A percentile compares a stretch with the other conserved stretches of the same genome.
These are phyloP conservation scores for Termitomyces bulborhizus DNA, from an alignment of 768 basidiomycete genomes.

Conservation along the genomic window DNA sequence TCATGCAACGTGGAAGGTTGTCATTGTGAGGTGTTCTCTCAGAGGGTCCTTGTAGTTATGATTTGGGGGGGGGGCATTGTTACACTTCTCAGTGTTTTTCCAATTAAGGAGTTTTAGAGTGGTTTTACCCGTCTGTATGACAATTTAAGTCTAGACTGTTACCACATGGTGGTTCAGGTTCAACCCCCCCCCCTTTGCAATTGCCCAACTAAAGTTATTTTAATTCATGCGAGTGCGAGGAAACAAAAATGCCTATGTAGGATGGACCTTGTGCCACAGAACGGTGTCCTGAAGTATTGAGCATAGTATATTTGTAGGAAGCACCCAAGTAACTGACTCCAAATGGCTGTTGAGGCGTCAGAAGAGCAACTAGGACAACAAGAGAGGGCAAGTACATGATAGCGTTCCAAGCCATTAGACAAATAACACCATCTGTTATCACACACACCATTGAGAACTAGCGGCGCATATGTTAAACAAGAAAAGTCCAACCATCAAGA, in stretches of 20 bases:
- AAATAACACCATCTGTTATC: constrained; percentile 71
- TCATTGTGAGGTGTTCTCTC: no score
- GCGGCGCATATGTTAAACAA: constrained; percentile 2
- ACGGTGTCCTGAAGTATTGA: constrained; percentile 84
- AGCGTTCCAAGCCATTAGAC: constrained; percentile 52
- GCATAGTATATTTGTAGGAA: constrained; percentile 93
- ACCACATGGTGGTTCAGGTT: no score
- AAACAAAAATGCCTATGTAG: neutral
- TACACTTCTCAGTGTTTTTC: no score
- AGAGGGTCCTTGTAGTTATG: no score
- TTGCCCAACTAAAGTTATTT: constrained; percentile 62
- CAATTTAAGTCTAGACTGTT: no score
- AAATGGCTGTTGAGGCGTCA: constrained; percentile 57
- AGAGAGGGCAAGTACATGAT: constrained; percentile 54
- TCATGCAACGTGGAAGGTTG: no score
- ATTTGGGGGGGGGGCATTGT: no score
- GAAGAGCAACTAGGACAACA: neutral
- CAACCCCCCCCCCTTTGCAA: constrained; percentile 32
- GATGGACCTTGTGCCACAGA: constrained; percentile 80
- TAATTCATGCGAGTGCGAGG: constrained; percentile 1
- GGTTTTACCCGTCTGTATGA: no score
- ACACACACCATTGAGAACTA: constrained; percentile 93
- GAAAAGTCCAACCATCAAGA: neutral
- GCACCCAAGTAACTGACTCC: constrained; percentile 94
- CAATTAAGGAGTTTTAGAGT: no score